Evolutionary conservation across 441 rosid genomes (phyloP), one percentile per base, ranked within the genome.

Genomic region (Pelargonium exstipulatum): DNA sequence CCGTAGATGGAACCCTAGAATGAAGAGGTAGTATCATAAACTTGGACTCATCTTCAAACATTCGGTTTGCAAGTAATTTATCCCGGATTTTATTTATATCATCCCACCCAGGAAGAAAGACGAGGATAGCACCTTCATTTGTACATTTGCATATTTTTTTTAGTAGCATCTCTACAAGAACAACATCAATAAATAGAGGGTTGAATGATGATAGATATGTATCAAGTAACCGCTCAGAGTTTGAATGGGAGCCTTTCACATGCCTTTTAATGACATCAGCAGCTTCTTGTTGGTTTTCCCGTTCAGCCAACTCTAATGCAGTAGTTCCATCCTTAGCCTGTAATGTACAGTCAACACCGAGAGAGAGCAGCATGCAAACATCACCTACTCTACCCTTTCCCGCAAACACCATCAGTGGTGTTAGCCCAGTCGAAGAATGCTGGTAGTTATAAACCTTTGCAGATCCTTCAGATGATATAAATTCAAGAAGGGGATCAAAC

Each of bases 51-150:
- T 87, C 85, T 53, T 71, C 80, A 65, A 95, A 90, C 71, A 80
- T 78, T 5, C 82, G 82, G 63, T 83, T 86, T 46, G 76, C 85
- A 58, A 76, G 83, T 73, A 95, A 77, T 71, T 80, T 89, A 78
- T 83, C 87, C 73, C 86, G 71, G 4, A 82, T 84, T 77, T 71
- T 88, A 72, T 80, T 90, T 72, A 95, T 95, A 67, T 92, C 96
- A 69, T 92, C 99, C 99, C 99, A 95, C 32, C 98, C 99, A 29
- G 97, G 98, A 81, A 90, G 94, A 81, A 95, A 95, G 78, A 95
- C 89, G 74, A 95, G 96, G 80, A 95, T 83, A 32, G 96, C 99
- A 62, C 97, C 99, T 74, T 83, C 91, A 76, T 79, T 75, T 35
- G 97, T 89, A 78, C 82, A 91, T 32, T 42, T 55, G 74, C 97